A percentile compares a stretch with the other conserved stretches of the same genome.
These are phyloP conservation scores for Alternaria metachromatica DNA, from an alignment of 2,329 filamentous ascomycete species.

Conservation along the genomic window DNA sequence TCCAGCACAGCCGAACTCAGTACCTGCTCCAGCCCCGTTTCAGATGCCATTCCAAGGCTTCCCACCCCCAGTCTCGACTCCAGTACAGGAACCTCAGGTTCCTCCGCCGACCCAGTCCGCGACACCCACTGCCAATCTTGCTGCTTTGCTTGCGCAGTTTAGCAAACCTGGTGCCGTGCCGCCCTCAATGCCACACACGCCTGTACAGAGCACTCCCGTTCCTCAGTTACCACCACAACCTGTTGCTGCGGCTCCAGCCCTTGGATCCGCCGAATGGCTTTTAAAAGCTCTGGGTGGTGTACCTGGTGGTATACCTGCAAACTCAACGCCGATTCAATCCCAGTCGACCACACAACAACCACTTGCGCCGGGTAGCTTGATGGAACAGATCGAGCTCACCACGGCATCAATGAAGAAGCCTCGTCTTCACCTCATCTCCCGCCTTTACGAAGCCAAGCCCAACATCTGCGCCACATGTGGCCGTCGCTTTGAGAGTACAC, in stretches of 20 bases:
- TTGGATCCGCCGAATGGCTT: conserved; percentile 40
- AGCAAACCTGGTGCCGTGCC: conserved; percentile 32
- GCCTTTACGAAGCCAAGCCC: conserved; percentile 80
- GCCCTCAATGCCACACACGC: conserved; percentile 20
- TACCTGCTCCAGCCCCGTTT: conserved; percentile 33
- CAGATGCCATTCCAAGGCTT: conserved; percentile 37
- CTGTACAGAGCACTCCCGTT: conserved; percentile 22
- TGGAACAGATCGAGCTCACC: conserved; percentile 65
- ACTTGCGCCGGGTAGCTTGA: conserved; percentile 47
- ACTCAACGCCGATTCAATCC: conserved; percentile 33
- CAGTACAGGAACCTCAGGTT: conserved; percentile 24
- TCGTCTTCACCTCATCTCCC: conserved; percentile 74
- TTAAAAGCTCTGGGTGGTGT: conserved; percentile 40
- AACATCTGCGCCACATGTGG: conserved; percentile 93
- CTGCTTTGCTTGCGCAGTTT: conserved; percentile 42
- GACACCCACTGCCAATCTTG: conserved; percentile 39
- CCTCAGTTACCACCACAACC: conserved; percentile 29
- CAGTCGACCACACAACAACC: conserved; percentile 37
- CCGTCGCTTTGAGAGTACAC: conserved; percentile 78
- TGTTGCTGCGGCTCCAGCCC: conserved; percentile 16
- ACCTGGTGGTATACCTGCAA: conserved; percentile 33
- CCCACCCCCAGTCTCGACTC: conserved; percentile 28
- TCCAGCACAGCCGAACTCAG: conserved; percentile 31
- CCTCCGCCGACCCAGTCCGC: conserved; percentile 36
- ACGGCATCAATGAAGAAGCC: conserved; percentile 75